phyloP scores from a whole-genome alignment of 805 yeast species.

The Barnettozyma siamensis region DNA sequence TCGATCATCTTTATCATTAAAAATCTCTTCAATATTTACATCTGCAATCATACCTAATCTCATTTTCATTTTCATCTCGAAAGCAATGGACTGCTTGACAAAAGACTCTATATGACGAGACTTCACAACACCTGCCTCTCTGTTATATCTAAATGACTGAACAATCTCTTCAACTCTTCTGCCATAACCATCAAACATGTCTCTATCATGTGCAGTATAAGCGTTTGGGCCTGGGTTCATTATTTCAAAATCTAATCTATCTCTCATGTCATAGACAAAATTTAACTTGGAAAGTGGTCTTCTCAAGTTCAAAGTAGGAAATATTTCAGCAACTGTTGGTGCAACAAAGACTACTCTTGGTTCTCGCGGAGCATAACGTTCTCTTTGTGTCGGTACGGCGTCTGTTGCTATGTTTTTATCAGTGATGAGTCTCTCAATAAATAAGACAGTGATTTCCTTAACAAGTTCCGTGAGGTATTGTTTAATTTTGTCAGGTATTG shows the following conservation, averaged over 20 bases:
- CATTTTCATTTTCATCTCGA: too few species aligned
- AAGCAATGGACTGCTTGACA: too few species aligned
- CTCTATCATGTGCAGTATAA: background rate
- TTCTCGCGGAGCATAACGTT: too few species aligned
- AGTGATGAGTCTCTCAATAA: background rate
- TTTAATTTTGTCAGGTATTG: background rate
- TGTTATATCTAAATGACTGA: background rate
- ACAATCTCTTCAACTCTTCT: background rate
- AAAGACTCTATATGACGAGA: too few species aligned
- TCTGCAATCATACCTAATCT: too few species aligned
- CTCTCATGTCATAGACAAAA: background rate
- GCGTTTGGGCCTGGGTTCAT: background rate
- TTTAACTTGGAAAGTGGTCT: background rate
- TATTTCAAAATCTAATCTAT: slow-evolving; percentile 3
- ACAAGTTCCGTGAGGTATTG: background rate
- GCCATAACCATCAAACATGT: background rate
- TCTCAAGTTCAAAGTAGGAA: background rate
- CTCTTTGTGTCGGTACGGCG: background rate
- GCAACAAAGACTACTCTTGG: background rate
- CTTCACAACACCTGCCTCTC: too few species aligned
- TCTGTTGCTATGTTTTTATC: background rate
- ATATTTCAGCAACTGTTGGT: background rate
- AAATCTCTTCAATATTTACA: too few species aligned
- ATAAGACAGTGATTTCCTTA: background rate
- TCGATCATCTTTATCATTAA: too few species aligned